Evolutionary conservation across 768 basidiomycete species (phyloP), one percentile per base, ranked within the genome.

Genomic region (Mycena vulgaris): DNA sequence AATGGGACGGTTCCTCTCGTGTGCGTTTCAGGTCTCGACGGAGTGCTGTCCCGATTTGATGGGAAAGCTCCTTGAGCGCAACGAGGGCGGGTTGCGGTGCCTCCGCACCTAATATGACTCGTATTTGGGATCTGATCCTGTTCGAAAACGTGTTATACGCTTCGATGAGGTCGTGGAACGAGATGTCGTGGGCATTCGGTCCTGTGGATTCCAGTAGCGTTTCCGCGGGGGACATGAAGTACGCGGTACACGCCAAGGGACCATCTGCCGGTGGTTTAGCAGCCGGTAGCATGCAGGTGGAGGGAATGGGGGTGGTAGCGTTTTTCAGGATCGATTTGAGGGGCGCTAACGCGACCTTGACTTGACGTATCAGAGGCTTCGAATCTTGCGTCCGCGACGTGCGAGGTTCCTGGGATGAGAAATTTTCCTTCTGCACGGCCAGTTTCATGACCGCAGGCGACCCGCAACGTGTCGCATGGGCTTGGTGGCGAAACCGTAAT

Each of bases 141-240:
- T 78, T 77, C 0, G 85, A 84, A 48, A 93, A 81, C 0, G 84
- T 81, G 70, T 79, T 82, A 74, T 93, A 93, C 14, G 92, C 90
- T 75, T 93, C 90, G 45, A 85, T 80, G 67, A 92, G 79, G 77
- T 90, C 89, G 72, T 89, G 88, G 30, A 81, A 65, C 1, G 86
- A 82, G n/a, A 88, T 78, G 35, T 77, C 74, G 39, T 81, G 77
- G 42, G 63, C 70, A 9, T 80, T 78, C 2, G 77, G 75, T 28
- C 85, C 81, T n/a, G 80, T 76, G 5, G 89, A 88, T 68, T 85
- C 84, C 11, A 83, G 61, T 42, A 92, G 82, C 14, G 86, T 87
- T 51, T 83, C 79, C 19, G 89, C 71, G 48, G 86, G 81, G 1
- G 89, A 86, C 27, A 75, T 78, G 40, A 90, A 75, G 68, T 80